Percentiles rank a stretch among this genome's conserved stretches.
These are phyloP conservation scores for Neopestalotiopsis clavispora DNA, from an alignment of 2,329 filamentous ascomycete genomes.

Conservation along the genomic window DNA sequence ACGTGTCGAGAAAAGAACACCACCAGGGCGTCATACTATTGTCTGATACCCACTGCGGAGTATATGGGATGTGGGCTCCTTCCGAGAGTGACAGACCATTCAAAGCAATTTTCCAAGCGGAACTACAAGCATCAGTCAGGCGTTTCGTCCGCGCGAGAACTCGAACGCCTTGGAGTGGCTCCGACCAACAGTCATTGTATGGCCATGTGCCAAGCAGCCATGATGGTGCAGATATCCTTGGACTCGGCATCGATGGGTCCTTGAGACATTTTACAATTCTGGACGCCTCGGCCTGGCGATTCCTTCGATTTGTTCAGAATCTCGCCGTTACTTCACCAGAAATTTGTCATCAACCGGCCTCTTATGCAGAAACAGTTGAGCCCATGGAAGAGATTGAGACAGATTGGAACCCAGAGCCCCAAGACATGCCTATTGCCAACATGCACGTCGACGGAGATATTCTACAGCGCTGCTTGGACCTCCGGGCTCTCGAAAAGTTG, in stretches of 20 bases:
- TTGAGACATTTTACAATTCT: conserved; percentile 74
- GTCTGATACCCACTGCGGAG: conserved; percentile 50
- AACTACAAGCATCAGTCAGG: conserved; percentile 60
- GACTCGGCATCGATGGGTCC: conserved; percentile 71
- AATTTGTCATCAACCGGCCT: conserved; percentile 54
- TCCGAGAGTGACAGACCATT: conserved; percentile 47
- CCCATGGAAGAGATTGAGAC: conserved; percentile 12
- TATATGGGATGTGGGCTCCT: conserved; percentile 58
- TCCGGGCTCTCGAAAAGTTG: conserved; percentile 48
- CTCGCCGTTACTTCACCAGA: conserved; percentile 56
- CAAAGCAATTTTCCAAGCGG: conserved; percentile 58
- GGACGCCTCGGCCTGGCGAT: conserved; percentile 62
- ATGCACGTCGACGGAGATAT: conserved; percentile 74
- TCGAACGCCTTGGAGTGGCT: conserved; percentile 55
- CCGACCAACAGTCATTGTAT: conserved; percentile 41
- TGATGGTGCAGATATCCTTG: conserved; percentile 61
- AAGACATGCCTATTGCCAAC: conserved; percentile 44
- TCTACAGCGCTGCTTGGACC: conserved; percentile 57
- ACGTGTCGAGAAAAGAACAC: conserved; percentile 20
- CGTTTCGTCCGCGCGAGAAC: conserved; percentile 58
- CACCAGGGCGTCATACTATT: conserved; percentile 51
- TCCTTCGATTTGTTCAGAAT: conserved; percentile 77
- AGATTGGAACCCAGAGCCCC: conserved; percentile 42
- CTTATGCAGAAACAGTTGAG: conserved; percentile 18
- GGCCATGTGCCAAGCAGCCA: conserved; percentile 47